Evolutionary conservation across 768 basidiomycete genomes (phyloP).

Genomic region (Melanogaster broomeanus): DNA sequence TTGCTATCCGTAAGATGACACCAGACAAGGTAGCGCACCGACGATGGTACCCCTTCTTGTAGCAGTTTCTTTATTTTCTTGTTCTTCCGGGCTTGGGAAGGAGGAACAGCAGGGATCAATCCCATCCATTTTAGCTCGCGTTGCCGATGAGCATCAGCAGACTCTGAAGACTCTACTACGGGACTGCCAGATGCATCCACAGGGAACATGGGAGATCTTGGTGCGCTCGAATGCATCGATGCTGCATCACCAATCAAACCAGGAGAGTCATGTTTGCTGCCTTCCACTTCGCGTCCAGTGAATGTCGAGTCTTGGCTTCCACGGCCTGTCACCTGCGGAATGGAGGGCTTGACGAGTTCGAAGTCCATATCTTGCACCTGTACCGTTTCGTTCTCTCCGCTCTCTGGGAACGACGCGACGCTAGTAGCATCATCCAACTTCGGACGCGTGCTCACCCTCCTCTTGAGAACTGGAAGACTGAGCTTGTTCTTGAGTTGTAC

Average conservation of each 20-base stretch:
- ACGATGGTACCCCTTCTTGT: slow-evolving; percentile 78
- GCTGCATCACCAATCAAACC: slow-evolving; percentile 40
- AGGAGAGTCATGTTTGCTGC: slow-evolving; percentile 14
- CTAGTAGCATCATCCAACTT: slow-evolving; percentile 34
- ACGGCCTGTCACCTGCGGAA: slow-evolving; percentile 44
- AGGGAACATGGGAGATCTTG: slow-evolving; percentile 25
- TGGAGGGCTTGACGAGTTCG: slow-evolving; percentile 67
- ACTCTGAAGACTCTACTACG: slow-evolving; percentile 10
- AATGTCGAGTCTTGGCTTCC: slow-evolving; percentile 57
- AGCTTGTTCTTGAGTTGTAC: slow-evolving; percentile 56
- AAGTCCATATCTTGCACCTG: slow-evolving; percentile 85
- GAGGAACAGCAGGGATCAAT: slow-evolving; percentile 52
- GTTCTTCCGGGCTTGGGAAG: slow-evolving; percentile 69
- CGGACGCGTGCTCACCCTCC: slow-evolving; percentile 33
- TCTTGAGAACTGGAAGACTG: slow-evolving; percentile 65
- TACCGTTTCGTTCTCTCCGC: slow-evolving; percentile 52
- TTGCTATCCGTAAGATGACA: slow-evolving; percentile 77
- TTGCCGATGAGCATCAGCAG: slow-evolving; percentile 63
- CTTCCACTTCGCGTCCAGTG: slow-evolving; percentile 28
- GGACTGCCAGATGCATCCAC: background rate
- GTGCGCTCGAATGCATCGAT: slow-evolving; percentile 39
- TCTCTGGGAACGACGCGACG: slow-evolving; percentile 20
- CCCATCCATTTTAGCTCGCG: slow-evolving; percentile 80
- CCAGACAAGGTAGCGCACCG: slow-evolving; percentile 86
- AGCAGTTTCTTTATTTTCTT: slow-evolving; percentile 79